phyloP scores from a whole-genome alignment of 768 basidiomycete species.

The Russula emetica region DNA sequence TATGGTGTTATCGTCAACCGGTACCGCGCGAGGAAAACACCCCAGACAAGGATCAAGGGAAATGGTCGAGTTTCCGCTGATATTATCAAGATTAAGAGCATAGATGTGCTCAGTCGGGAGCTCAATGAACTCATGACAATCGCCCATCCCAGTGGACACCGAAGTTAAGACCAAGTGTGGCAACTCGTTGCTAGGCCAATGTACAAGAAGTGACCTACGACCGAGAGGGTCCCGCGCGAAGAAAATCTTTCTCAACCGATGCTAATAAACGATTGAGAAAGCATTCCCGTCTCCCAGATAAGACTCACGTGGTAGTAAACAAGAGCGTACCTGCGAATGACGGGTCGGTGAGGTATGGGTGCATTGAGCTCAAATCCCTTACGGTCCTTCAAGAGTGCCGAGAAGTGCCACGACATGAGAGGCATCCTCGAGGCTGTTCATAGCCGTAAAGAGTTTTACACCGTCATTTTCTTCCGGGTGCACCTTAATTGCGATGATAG shows the following conservation, averaged over 20 bases:
- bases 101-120: slow-evolving; percentile 55
- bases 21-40: slow-evolving; percentile 28
- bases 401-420: slow-evolving; percentile 51
- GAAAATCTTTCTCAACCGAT: slow-evolving; percentile 46
- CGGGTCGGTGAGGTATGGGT: slow-evolving; percentile 4
- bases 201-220: slow-evolving; percentile 76
- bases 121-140: slow-evolving; percentile 55
- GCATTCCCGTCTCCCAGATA: not conserved
- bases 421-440: slow-evolving; percentile 30
- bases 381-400: slow-evolving; percentile 76
- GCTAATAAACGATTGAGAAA: slow-evolving; percentile 35
- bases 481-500: slow-evolving; percentile 42
- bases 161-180: slow-evolving; percentile 65
- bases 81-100: slow-evolving; percentile 43
- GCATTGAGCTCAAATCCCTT: slow-evolving; percentile 34
- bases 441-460: slow-evolving; percentile 41
- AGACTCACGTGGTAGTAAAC: slow-evolving; percentile 66
- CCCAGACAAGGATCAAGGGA: slow-evolving; percentile 12
- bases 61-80: slow-evolving; percentile 20
- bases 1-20: not conserved
- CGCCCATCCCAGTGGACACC: slow-evolving; percentile 49
- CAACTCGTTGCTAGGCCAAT: slow-evolving; percentile 45
- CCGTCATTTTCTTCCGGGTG: slow-evolving; percentile 67
- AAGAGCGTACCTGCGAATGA: slow-evolving; percentile 62
- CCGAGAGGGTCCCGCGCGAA: slow-evolving; percentile 84